Conservation (phyloP, 352 stramenopile species). For the Phytophthora citricola region DNA sequence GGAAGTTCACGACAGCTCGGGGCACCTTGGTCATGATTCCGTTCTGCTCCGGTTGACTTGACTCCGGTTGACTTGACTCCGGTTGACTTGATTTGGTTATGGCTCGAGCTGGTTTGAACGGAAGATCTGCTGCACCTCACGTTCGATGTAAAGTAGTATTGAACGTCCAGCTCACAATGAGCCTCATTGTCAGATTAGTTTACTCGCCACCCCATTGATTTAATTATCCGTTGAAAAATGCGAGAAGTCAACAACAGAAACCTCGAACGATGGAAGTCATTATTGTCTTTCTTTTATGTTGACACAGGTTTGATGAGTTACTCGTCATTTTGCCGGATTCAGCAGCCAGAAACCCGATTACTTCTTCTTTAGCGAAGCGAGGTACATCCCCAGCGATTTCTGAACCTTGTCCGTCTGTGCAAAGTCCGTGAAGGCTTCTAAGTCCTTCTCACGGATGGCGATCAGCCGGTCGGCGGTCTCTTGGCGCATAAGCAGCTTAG, state of each 20-base stretch:
- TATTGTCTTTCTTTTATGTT: too few relatives aligned
- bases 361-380: conserved; percentile 82
- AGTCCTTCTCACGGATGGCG: conserved; percentile 58
- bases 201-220: too few relatives aligned
- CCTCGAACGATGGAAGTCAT: too few relatives aligned
- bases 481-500: conserved; percentile 81
- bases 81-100: conserved; percentile 16
- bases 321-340: not conserved
- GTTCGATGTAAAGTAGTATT: too few relatives aligned
- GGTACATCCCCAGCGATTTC: conserved; percentile 80
- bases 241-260: too few relatives aligned
- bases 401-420: conserved; percentile 84
- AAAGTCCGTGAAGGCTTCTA: conserved; percentile 78
- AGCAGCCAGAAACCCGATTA: conserved; percentile 5
- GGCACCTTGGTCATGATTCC: conserved; percentile 24
- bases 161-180: too few relatives aligned
- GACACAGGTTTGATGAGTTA: not conserved
- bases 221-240: too few relatives aligned
- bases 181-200: too few relatives aligned
- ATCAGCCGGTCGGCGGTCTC: conserved; percentile 70
- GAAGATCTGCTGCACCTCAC: too few relatives aligned
- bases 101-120: not conserved
- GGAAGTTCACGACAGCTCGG: conserved; percentile 87
- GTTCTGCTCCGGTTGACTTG: not conserved
- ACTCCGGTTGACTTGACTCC: conserved; percentile 1